Percentiles rank a stretch among this genome's conserved stretches.
These are phyloP conservation scores for Colletotrichum sp. DNA, from an alignment of 2,329 filamentous ascomycete species.

Conservation along the genomic window DNA sequence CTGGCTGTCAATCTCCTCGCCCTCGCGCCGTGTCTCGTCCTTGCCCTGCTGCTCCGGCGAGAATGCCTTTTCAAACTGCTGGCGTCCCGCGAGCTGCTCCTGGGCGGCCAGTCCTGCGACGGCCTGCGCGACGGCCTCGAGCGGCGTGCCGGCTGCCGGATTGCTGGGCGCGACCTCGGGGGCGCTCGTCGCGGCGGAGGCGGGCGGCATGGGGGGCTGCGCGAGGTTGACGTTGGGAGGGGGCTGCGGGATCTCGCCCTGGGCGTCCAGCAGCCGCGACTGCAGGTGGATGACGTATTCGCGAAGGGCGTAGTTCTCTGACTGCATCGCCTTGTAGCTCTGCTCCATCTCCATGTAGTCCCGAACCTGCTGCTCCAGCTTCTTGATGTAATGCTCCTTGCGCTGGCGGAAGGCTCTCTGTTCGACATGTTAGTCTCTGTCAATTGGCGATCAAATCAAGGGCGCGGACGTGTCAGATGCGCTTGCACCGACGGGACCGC, in stretches of 20 bases:
- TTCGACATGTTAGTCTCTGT: conserved; percentile 25
- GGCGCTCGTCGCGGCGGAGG: conserved; percentile 20
- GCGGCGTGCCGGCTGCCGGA: conserved; percentile 37
- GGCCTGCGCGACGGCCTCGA: conserved; percentile 57
- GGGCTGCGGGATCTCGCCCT: conserved; percentile 83
- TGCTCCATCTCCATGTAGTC: conserved; percentile 79
- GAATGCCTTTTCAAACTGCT: conserved; percentile 38
- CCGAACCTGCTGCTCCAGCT: conserved; percentile 91
- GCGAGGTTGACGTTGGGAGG: conserved; percentile 79
- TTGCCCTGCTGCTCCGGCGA: conserved; percentile 41
- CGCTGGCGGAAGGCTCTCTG: conserved; percentile 96
- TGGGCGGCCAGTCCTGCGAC: conserved; percentile 48
- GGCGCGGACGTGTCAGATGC: neutral
- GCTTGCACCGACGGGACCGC: neutral
- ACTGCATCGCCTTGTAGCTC: conserved; percentile 79
- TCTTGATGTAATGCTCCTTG: conserved; percentile 98
- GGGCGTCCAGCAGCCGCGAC: conserved; percentile 80
- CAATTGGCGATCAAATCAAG: neutral
- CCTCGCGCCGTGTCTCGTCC: conserved; percentile 47
- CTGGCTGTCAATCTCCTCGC: conserved; percentile 61
- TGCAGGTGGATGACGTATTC: conserved; percentile 95
- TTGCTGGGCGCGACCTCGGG: conserved; percentile 5
- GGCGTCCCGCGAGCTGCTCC: conserved; percentile 41
- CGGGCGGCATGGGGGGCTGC: conserved; percentile 44
- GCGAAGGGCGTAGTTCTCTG: conserved; percentile 87